Evolutionary conservation across 768 basidiomycete genomes (phyloP).

Genomic region (Boletellus ananas): DNA sequence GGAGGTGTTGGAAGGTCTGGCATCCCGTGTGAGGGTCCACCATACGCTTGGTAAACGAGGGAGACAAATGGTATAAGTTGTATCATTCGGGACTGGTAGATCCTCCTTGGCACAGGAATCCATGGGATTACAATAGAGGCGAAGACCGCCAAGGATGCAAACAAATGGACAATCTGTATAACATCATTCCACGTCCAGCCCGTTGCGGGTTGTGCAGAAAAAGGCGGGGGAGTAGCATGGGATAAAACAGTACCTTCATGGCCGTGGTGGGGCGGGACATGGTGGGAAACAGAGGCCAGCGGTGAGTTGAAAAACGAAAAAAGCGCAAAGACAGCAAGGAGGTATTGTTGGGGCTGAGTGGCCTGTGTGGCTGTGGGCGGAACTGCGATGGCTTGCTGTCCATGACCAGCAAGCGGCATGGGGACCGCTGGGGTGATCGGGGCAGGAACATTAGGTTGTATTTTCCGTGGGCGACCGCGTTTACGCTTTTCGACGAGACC

Average conservation of each 20-base stretch:
- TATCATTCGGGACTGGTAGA: constrained; percentile 21
- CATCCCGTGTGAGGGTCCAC: constrained; percentile 1
- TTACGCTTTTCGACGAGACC: constrained; percentile 70
- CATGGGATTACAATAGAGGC: constrained; percentile 50
- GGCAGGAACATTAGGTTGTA: constrained; percentile 45
- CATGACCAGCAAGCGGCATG: constrained; percentile 13
- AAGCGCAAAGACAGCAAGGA: constrained; percentile 77
- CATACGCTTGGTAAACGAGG: constrained; percentile 4
- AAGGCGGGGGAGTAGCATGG: constrained; percentile 23
- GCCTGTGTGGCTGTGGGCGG: constrained; percentile 13
- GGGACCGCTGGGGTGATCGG: constrained; percentile 25
- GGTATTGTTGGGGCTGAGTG: constrained; percentile 51
- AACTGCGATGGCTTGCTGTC: constrained; percentile 13
- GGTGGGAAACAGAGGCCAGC: constrained; percentile 42
- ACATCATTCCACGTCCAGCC: constrained; percentile 49
- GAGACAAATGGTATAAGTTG: constrained; percentile 26
- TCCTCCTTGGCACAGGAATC: constrained; percentile 32
- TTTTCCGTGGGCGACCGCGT: constrained; percentile 78
- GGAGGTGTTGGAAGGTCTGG: constrained; percentile 29
- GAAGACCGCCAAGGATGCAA: constrained; percentile 62
- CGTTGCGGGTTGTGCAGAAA: constrained; percentile 16
- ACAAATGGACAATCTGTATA: constrained; percentile 61
- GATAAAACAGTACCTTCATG: constrained; percentile 60
- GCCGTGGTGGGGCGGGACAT: constrained; percentile 36
- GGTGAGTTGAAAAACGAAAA: constrained; percentile 86